Base-by-base conservation (phyloP, 164 flowering plant genomes). In the Dillenia turbinata region DNA sequence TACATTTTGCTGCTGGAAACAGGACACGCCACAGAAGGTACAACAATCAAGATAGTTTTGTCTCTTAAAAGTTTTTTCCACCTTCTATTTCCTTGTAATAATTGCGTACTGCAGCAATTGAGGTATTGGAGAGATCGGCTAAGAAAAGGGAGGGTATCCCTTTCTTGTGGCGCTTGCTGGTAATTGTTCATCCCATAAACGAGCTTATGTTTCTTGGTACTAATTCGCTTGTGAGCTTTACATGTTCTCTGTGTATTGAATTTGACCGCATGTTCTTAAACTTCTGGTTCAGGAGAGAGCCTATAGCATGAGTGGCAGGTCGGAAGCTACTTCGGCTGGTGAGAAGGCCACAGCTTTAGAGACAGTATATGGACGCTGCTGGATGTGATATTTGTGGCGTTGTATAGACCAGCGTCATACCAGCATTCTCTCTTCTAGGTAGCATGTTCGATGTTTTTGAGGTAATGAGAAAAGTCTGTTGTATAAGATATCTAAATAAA, bases 81-180 rank as follows among this genome's bases (percentile, higher is more conserved):
- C 8, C 3, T 15, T 19, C 44, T 68, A 15, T 44, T 49, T 57
- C 0, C 62, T 54, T 66, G 48, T 14, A 12, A 5, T 61, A 10
- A n/a, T 54, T 63, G 64, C 57, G 24, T 66, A 62, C 44, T 54
- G 57, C 75, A 94, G 97, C 88, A 53, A 84, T 83, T 52, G 78
- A 89, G 65, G 85, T 71, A 43, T 67, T 89, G 57, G 83, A 86
- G 72, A 88, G 74, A 66, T 76, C 70, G 66, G 61, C 87, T 43
- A 73, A 82, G 69, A 77, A 69, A 40, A 78, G 87, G 53, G 85
- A 75, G 66, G 91, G 85, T 9, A 67, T 74, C 19, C 97, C 95
- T 49, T 94, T 84, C 75, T 55, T 89, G 70, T 87, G 96, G 92
- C 84, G 78, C 60, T 69, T 94, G 52, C 78, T 89, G 97, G 98